phyloP scores from a whole-genome alignment of 345 rosid genomes.

The Brassica nigra region DNA sequence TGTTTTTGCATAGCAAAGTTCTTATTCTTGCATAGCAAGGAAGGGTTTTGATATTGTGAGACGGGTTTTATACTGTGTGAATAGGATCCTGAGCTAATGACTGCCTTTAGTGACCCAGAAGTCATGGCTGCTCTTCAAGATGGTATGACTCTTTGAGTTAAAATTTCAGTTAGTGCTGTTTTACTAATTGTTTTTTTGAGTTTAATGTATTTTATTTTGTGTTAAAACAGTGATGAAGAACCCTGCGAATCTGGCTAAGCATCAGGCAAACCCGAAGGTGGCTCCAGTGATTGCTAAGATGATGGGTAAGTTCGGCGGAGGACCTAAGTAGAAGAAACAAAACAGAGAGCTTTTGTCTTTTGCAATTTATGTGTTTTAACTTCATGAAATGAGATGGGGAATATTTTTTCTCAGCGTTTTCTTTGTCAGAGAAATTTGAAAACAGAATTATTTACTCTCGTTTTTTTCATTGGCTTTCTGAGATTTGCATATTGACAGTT shows the following conservation, averaged over 20 bases:
- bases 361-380: constrained; percentile 9
- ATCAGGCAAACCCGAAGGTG: constrained; percentile 91
- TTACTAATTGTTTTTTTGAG: neutral
- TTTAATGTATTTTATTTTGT: neutral
- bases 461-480: neutral
- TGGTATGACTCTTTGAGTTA: constrained; percentile 48
- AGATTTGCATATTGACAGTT: neutral
- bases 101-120: constrained; percentile 95
- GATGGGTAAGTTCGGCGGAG: constrained; percentile 79
- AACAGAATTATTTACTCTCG: neutral
- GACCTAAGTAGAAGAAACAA: constrained; percentile 50
- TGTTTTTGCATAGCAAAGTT: neutral
- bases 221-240: constrained; percentile 81
- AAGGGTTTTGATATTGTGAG: neutral
- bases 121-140: constrained; percentile 98
- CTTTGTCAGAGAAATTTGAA: constrained; percentile 12
- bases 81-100: constrained; percentile 96
- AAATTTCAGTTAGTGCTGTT: neutral
- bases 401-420: neutral
- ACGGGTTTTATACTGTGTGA: constrained; percentile 15
- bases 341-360: neutral
- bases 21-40: neutral
- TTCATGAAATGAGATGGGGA: constrained; percentile 16
- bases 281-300: constrained; percentile 96
- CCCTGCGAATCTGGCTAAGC: constrained; percentile 89